phyloP scores from a whole-genome alignment of 1,284 basidiomycete species.

The Athelia sp. region DNA sequence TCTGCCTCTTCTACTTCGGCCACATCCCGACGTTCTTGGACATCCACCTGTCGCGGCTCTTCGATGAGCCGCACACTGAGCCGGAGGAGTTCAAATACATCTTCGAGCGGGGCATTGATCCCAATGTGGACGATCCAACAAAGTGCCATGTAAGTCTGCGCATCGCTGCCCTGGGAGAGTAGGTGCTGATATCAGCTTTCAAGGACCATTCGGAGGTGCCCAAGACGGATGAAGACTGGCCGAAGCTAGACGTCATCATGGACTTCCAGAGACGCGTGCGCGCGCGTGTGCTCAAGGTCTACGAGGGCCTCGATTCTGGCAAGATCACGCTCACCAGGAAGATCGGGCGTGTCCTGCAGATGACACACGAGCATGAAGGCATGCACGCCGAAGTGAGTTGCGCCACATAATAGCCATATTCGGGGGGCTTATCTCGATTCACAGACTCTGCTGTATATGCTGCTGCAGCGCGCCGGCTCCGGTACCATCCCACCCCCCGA shows the following conservation, averaged over 20 bases:
- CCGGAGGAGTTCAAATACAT: slow-evolving; percentile 74
- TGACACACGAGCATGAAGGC: slow-evolving; percentile 88
- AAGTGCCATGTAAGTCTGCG: slow-evolving; percentile 66
- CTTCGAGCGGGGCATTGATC: slow-evolving; percentile 88
- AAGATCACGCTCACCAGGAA: slow-evolving; percentile 56
- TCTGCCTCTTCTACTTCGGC: slow-evolving; percentile 87
- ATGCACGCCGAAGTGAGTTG: slow-evolving; percentile 70
- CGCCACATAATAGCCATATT: neutral
- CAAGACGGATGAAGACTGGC: slow-evolving; percentile 80
- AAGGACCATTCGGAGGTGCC: slow-evolving; percentile 94
- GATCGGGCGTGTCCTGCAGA: slow-evolving; percentile 78
- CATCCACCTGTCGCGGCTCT: slow-evolving; percentile 80
- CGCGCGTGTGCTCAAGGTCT: slow-evolving; percentile 65
- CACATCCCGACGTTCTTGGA: slow-evolving; percentile 91
- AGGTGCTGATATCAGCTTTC: too few species aligned
- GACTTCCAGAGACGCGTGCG: slow-evolving; percentile 76
- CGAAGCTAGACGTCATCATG: slow-evolving; percentile 68
- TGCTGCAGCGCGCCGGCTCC: slow-evolving; percentile 73
- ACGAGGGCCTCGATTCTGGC: slow-evolving; percentile 64
- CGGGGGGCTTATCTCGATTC: neutral
- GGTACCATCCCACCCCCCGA: slow-evolving; percentile 78
- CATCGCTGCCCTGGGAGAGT: too few species aligned
- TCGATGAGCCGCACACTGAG: slow-evolving; percentile 77
- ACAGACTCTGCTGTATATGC: slow-evolving; percentile 93
- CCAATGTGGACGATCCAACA: slow-evolving; percentile 85